phyloP scores from a whole-genome alignment of 352 stramenopile species.

The Phytophthora vignae region DNA sequence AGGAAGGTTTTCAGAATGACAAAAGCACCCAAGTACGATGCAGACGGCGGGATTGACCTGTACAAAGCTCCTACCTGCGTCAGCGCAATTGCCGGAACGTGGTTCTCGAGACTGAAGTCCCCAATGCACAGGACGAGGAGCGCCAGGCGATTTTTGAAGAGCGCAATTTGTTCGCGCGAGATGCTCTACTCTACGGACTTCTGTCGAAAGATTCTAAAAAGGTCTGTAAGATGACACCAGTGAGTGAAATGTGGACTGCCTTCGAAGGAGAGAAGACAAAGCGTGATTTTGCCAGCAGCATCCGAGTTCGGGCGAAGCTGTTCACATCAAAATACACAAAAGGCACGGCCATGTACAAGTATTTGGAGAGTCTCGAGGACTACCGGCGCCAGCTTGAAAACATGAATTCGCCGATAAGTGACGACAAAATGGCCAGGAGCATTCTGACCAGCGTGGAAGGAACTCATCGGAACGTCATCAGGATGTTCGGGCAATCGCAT shows the following conservation, averaged over 20 bases:
- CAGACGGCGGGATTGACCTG: neutral
- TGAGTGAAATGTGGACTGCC: neutral
- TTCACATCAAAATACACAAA: neutral
- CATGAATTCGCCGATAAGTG: neutral
- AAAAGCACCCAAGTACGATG: neutral
- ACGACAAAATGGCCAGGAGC: neutral
- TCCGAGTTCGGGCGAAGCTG: neutral
- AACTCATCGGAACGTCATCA: neutral
- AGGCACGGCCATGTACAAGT: neutral
- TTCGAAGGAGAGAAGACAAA: neutral
- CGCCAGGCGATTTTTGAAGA: neutral
- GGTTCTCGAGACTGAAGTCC: neutral
- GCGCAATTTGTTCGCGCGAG: neutral
- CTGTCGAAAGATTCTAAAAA: neutral
- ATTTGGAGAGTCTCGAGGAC: neutral
- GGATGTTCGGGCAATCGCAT: neutral
- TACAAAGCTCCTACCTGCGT: neutral
- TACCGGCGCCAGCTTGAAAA: neutral
- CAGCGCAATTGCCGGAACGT: neutral
- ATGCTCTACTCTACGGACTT: neutral
- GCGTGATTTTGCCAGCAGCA: neutral
- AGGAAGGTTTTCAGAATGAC: neutral
- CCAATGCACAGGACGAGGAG: neutral
- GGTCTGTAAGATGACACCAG: neutral
- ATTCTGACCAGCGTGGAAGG: neutral